Conservation (phyloP, 2,329 filamentous ascomycete species). For the Xylaria sp. region DNA sequence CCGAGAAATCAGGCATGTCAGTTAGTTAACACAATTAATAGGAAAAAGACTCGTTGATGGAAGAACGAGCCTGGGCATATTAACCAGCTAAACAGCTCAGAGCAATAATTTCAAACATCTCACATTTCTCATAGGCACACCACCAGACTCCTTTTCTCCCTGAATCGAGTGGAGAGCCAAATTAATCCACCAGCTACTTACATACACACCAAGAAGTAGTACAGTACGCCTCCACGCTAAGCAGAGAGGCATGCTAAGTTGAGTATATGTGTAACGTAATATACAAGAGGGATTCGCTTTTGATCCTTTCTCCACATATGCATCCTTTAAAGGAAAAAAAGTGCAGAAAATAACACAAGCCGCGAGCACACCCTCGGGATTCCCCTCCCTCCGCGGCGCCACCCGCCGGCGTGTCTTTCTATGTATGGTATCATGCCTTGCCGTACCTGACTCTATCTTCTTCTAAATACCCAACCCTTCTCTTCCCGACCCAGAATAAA, state of each 20-base stretch:
- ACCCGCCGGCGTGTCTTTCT: constrained; percentile 18
- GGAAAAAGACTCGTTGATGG: too few species aligned
- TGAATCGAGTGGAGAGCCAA: constrained; percentile 18
- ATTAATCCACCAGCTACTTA: constrained; percentile 7
- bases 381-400: not conserved
- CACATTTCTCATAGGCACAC: not conserved
- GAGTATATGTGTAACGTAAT: constrained; percentile 19
- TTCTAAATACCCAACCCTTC: constrained; percentile 27
- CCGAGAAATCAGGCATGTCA: too few species aligned
- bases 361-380: not conserved
- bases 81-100: not conserved
- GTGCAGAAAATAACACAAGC: not conserved
- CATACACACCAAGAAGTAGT: not conserved
- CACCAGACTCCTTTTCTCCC: constrained; percentile 8
- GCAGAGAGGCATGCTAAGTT: not conserved
- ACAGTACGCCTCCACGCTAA: not conserved
- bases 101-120: not conserved
- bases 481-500: constrained; percentile 2
- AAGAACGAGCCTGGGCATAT: not conserved
- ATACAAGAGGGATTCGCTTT: constrained; percentile 21
- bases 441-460: constrained; percentile 36
- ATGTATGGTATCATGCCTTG: constrained; percentile 35
- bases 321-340: not conserved
- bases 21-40: too few species aligned
- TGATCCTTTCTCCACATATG: constrained; percentile 8